A percentile compares a stretch with the other conserved stretches of the same genome.
Conservation (phyloP, 441 rosid genomes). For the Pelargonium cotyledonis region DNA sequence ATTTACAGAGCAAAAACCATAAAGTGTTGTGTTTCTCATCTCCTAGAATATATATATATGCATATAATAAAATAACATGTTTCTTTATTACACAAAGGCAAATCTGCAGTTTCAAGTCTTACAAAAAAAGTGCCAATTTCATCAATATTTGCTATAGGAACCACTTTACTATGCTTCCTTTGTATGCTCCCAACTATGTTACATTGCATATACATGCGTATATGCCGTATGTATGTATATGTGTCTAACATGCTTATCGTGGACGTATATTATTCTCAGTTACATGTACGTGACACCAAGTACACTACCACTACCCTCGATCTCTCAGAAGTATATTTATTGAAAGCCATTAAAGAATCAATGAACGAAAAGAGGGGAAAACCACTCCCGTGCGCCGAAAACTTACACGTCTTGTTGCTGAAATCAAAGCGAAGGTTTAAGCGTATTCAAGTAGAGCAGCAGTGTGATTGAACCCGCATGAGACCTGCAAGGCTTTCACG, state of each 20-base stretch:
- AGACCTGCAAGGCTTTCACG: constrained; percentile 59
- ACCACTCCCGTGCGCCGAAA: neutral
- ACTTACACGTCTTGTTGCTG: neutral
- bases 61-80: neutral
- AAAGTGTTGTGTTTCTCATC: too few species aligned
- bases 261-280: too few species aligned
- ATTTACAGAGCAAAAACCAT: too few species aligned
- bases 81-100: neutral
- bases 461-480: constrained; percentile 90
- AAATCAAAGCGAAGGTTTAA: neutral
- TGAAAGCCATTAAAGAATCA: neutral
- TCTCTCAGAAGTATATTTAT: neutral
- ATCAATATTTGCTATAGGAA: neutral
- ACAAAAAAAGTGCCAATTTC: too few species aligned
- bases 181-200: neutral
- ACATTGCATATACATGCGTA: neutral
- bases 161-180: neutral
- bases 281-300: too few species aligned
- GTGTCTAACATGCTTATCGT: neutral
- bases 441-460: constrained; percentile 55
- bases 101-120: neutral
- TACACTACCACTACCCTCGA: too few species aligned
- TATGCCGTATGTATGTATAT: neutral
- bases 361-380: neutral
- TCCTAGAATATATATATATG: too few species aligned